Conservation (phyloP, 1,139 yeast genomes). For the Kodamaea ohmeri region DNA sequence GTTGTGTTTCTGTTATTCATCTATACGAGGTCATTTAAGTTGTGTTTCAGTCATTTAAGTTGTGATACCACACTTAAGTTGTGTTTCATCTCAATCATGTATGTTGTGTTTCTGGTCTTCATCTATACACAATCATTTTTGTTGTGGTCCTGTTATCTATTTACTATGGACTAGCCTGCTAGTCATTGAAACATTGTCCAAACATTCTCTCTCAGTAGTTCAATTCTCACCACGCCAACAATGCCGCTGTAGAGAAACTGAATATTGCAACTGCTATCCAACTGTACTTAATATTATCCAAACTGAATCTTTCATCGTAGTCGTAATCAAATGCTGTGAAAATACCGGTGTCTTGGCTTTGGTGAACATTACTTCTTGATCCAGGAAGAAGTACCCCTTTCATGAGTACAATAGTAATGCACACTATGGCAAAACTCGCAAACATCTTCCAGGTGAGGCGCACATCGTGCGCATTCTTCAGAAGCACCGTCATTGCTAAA, state of each 20-base stretch:
- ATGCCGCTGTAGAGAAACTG: constrained; percentile 1
- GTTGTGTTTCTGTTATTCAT: no score
- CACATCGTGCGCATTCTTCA: neutral
- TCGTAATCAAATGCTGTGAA: constrained; percentile 19
- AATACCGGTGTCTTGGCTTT: constrained; percentile 11
- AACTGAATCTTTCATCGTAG: constrained; percentile 26
- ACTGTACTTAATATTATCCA: constrained; percentile 21
- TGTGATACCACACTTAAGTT: no score
- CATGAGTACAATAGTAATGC: neutral
- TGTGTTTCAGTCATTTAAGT: no score
- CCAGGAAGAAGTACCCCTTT: no score
- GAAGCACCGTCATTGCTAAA: neutral
- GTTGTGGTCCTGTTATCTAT: no score
- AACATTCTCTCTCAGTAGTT: no score
- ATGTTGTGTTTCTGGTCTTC: no score
- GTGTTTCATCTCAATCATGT: no score
- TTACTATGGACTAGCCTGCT: constrained; percentile 5
- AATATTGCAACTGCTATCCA: constrained; percentile 16
- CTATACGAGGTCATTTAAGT: no score
- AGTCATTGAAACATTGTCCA: no score
- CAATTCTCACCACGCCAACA: neutral
- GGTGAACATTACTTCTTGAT: no score
- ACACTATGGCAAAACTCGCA: neutral
- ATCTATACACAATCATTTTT: no score
- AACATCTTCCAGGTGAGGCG: neutral